phyloP scores from a whole-genome alignment of 331 rosid species.

The Rhamnella rubrinervis region DNA sequence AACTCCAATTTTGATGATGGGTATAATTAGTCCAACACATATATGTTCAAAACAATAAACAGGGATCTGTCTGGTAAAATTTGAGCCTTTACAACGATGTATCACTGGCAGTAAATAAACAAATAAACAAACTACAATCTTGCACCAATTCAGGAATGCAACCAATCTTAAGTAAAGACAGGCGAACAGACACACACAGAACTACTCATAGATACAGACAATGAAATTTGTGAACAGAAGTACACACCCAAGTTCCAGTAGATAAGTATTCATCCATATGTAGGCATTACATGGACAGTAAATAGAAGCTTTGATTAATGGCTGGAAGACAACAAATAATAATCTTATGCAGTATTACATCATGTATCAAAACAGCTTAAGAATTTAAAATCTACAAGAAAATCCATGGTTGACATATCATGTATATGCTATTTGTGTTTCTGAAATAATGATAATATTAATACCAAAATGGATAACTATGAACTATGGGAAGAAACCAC shows the following conservation, averaged over 20 bases:
- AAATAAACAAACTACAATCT: too few relatives aligned
- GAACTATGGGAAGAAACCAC: constrained; percentile 23
- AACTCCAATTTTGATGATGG: too few relatives aligned
- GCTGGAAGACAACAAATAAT: not conserved
- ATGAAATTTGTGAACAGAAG: not conserved
- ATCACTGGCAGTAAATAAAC: not conserved
- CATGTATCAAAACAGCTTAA: not conserved
- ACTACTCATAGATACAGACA: too few relatives aligned
- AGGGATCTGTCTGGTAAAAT: not conserved
- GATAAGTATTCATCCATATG: not conserved
- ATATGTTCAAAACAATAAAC: not conserved
- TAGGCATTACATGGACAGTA: not conserved
- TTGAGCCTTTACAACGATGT: not conserved
- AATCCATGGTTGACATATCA: not conserved
- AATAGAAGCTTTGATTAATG: not conserved
- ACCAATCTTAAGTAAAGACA: too few relatives aligned
- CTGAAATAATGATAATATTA: not conserved
- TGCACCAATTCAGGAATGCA: too few relatives aligned
- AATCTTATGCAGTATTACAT: too few relatives aligned
- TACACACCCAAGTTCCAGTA: not conserved
- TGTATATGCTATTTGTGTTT: not conserved
- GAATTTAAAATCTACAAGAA: not conserved
- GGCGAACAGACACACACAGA: too few relatives aligned
- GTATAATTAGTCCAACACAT: not conserved
- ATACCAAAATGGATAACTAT: not conserved